A percentile compares a stretch with the other conserved stretches of the same genome.
These are phyloP conservation scores for Saussurea involucrata DNA, from an alignment of 129 eudicot species.

Conservation along the genomic window DNA sequence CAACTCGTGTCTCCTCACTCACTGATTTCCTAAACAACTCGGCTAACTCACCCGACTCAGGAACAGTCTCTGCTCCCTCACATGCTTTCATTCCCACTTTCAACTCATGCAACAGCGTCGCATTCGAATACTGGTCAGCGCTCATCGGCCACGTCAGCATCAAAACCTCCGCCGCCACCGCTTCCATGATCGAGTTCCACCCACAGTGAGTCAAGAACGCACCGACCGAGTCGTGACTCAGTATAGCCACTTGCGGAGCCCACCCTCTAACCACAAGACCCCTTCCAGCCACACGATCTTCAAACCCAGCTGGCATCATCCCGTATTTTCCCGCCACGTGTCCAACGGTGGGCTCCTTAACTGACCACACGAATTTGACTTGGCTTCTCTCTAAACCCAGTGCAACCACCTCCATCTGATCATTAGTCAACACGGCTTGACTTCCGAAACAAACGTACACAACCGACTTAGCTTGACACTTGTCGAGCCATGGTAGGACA, in stretches of 20 bases:
- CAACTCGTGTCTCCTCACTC: constrained; percentile 19
- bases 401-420: constrained; percentile 51
- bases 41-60: constrained; percentile 41
- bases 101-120: constrained; percentile 49
- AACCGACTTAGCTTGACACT: constrained; percentile 30
- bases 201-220: constrained; percentile 70
- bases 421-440: constrained; percentile 48
- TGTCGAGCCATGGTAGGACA: constrained; percentile 47
- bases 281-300: constrained; percentile 53
- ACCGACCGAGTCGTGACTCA: constrained; percentile 52
- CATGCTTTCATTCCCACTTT: constrained; percentile 50
- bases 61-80: constrained; percentile 43
- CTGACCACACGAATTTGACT: constrained; percentile 40
- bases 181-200: constrained; percentile 62
- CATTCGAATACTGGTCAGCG: constrained; percentile 62
- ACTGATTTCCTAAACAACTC: constrained; percentile 19
- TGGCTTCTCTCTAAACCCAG: constrained; percentile 46
- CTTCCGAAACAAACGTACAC: constrained; percentile 66
- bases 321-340: constrained; percentile 33
- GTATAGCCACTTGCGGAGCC: constrained; percentile 68
- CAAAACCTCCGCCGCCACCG: constrained; percentile 48
- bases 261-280: constrained; percentile 59
- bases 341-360: constrained; percentile 36
- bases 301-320: constrained; percentile 44
- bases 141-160: constrained; percentile 79